Base-by-base conservation (phyloP, 768 basidiomycete genomes). In the Cystobasidium onofrii region DNA sequence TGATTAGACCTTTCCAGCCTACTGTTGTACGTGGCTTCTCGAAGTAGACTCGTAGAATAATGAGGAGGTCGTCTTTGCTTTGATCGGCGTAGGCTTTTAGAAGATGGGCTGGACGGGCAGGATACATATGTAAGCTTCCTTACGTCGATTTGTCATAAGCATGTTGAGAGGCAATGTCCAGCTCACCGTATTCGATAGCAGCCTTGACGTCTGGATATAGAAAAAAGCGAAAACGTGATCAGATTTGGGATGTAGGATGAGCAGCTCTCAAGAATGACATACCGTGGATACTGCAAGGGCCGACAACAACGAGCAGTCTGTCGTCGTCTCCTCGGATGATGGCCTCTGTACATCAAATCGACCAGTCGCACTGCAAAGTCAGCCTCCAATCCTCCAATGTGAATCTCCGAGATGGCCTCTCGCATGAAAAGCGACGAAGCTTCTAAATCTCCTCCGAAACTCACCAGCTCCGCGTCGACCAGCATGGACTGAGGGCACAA, bases 271-370 rank as follows among this genome's bases (percentile, higher is more conserved):
- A 9, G 57, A 39, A 23, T 15, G 27, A 60, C 57, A 25, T n/a
- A 71, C 69, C 88, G 82, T 99, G 91, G 1, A 99, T 91, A 0
- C 94, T 97, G 82, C 95, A 99, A 2, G 95, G 95, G 1, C 94
- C 82, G 66, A 66, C 66, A 17, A 77, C 89, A 13, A 99, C 92
- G 70, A 95, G 83, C 25, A 99, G 85, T 60, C 95, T 88, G 81
- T 98, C 94, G 82, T 99, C 95, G 69, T 89, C 86, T 20, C 92
- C 92, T 73, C 84, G 85, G 41, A 98, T 83, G 61, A 96, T 87
- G 20, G 86, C 87, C 80, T 96, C 92, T 0, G 50, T 41, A 18
- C 25, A 39, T 39, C 39, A 39, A n/a, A n/a, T 15, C 39, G 7
- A 20, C 9, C 10, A 34, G 18, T 25, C 13, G 23, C 10, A 31